Evolutionary conservation across 2,329 filamentous ascomycete species (phyloP), one percentile per base, ranked within the genome.

Genomic region (Colletotrichum costaricense): DNA sequence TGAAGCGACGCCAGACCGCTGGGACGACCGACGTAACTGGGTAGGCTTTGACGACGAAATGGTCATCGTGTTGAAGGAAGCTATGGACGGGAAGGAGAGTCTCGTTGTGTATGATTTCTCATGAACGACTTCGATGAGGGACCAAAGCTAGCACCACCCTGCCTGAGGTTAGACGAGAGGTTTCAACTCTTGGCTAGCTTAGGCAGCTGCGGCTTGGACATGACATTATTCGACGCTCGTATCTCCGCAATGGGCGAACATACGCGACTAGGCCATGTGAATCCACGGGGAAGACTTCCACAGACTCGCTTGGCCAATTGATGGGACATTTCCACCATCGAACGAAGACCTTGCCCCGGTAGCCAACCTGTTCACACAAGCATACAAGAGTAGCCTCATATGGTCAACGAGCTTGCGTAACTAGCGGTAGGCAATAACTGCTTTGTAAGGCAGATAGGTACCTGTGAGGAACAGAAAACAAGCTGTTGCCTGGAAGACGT

Each of bases 41-140:
- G 91, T 98, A 9, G 94, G 94, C 0, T 98, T 98, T 78, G 95
- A 98, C 78, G 94, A 97, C 56, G 94, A 97, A 82, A 95, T 95
- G 84, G 93, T 98, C n/a, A 92, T 97, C 74, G 91, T 98, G 55
- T 86, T 97, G 63, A 92, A 94, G 76, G 93, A 96, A 82, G 89
- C 90, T 75, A 82, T 84, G 30, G 85, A 89, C 30, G 93, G 93
- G 1, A 88, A 88, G 52, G 93, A 96, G 79, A 91, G 93, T 74
- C 82, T 98, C 75, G 89, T 95, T 79, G 91, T 97, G 56, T 98
- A 98, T 80, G 94, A 98, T 82, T 98, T 98, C 82, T 94, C 93
- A n/a, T 84, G 77, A 82, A 24, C 2, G 22, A 24, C 7, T 5
- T n/a, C 26, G 46, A n/a, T 16, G 26, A 65, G 24, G 46, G 60